Conservation (phyloP, 352 stramenopile genomes). For the Globisporangium spinosum region DNA sequence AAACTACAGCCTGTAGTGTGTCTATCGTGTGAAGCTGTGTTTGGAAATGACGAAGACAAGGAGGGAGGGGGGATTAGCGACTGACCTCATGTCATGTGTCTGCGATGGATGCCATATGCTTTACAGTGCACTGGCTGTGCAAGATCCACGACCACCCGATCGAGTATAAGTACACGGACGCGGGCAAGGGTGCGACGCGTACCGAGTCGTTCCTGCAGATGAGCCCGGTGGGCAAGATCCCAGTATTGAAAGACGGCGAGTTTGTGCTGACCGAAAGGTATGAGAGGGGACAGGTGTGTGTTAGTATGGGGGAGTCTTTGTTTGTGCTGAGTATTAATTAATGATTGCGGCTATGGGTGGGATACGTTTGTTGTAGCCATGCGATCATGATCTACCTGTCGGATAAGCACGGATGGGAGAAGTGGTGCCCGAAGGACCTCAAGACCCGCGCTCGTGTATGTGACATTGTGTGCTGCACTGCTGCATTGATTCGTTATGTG, state of each 20-base stretch:
- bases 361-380: constrained; percentile 31
- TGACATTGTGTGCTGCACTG: neutral
- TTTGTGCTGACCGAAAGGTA: constrained; percentile 69
- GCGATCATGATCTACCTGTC: constrained; percentile 74
- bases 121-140: constrained; percentile 63
- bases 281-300: neutral
- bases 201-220: constrained; percentile 48
- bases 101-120: neutral
- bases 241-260: constrained; percentile 61
- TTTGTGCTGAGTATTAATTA: neutral
- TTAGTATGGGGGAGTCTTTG: neutral
- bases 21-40: neutral
- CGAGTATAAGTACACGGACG: constrained; percentile 53
- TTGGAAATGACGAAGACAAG: neutral
- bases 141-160: constrained; percentile 63
- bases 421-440: constrained; percentile 54
- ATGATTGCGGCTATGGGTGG: neutral
- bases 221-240: constrained; percentile 66
- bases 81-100: neutral
- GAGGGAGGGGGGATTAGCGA: neutral
- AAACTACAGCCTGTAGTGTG: too few relatives aligned
- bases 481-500: neutral
- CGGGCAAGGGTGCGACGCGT: constrained; percentile 45
- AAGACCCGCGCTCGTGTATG: constrained; percentile 61
- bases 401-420: constrained; percentile 62